Percentiles rank a stretch among this genome's conserved stretches.
These are phyloP conservation scores for Castanea crenata DNA, from an alignment of 306 rosid genomes.

Conservation along the genomic window DNA sequence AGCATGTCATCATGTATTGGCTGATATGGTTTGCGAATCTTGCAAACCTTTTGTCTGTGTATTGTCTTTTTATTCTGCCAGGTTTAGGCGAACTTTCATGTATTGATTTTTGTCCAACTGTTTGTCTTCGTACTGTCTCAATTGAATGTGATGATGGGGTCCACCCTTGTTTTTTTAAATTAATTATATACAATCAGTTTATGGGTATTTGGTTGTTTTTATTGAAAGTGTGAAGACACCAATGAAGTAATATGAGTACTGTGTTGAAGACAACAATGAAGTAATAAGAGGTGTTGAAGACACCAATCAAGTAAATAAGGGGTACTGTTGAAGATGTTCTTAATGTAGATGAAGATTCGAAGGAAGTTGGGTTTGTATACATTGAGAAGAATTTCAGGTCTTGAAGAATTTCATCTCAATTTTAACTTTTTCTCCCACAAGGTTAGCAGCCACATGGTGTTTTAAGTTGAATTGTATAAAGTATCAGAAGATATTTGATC, in stretches of 20 bases:
- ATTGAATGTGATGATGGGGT: background rate
- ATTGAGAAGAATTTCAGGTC: constrained; percentile 68
- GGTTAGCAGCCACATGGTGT: constrained; percentile 76
- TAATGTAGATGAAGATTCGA: constrained; percentile 58
- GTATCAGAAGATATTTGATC: constrained; percentile 21
- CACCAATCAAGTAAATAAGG: constrained; percentile 54
- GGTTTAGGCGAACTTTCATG: background rate
- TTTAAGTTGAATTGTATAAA: constrained; percentile 39
- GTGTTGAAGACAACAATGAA: constrained; percentile 62
- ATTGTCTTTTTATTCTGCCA: background rate
- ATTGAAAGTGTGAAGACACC: constrained; percentile 79
- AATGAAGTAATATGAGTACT: constrained; percentile 72
- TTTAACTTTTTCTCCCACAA: constrained; percentile 53
- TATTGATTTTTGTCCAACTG: background rate
- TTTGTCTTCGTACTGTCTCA: background rate
- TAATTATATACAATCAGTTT: constrained; percentile 38
- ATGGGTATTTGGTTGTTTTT: constrained; percentile 67
- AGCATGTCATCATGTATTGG: background rate
- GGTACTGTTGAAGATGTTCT: constrained; percentile 50
- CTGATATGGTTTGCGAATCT: background rate
- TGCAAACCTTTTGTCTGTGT: background rate
- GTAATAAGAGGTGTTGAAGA: constrained; percentile 60
- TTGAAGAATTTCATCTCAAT: constrained; percentile 75
- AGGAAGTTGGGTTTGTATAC: constrained; percentile 61
- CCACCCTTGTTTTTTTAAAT: constrained; percentile 16